These are phyloP conservation scores for Coprinellus micaceus DNA, from an alignment of 768 basidiomycete species.

Conservation along the genomic window DNA sequence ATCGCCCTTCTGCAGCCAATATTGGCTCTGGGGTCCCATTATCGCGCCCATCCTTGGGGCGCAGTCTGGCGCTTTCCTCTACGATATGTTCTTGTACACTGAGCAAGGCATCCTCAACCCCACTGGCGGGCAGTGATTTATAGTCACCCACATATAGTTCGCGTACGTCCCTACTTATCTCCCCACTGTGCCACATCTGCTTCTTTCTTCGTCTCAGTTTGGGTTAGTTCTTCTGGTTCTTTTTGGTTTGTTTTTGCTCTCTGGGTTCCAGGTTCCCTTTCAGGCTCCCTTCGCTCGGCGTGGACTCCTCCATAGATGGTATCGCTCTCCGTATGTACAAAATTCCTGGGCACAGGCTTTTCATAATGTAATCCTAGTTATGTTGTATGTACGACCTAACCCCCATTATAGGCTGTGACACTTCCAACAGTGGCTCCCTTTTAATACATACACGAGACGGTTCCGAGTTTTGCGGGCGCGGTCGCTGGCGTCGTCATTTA, in stretches of 20 bases:
- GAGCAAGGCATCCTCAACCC: constrained; percentile 25
- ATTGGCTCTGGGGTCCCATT: constrained; percentile 72
- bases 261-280: background rate
- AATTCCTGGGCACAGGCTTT: too few species aligned
- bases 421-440: too few species aligned
- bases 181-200: background rate
- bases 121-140: background rate
- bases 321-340: background rate
- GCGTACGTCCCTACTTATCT: background rate
- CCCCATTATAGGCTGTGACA: too few species aligned
- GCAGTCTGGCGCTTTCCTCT: constrained; percentile 49
- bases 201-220: background rate
- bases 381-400: too few species aligned
- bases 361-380: too few species aligned
- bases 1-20: constrained; percentile 42
- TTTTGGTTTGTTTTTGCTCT: background rate
- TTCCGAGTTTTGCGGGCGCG: too few species aligned
- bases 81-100: constrained; percentile 56
- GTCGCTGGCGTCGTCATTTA: too few species aligned
- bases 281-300: too few species aligned
- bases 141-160: too few species aligned
- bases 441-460: too few species aligned
- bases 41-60: constrained; percentile 59
- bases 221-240: background rate
- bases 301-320: background rate